phyloP scores from a whole-genome alignment of 2,329 filamentous ascomycete genomes.

The Cytospora piceicola region DNA sequence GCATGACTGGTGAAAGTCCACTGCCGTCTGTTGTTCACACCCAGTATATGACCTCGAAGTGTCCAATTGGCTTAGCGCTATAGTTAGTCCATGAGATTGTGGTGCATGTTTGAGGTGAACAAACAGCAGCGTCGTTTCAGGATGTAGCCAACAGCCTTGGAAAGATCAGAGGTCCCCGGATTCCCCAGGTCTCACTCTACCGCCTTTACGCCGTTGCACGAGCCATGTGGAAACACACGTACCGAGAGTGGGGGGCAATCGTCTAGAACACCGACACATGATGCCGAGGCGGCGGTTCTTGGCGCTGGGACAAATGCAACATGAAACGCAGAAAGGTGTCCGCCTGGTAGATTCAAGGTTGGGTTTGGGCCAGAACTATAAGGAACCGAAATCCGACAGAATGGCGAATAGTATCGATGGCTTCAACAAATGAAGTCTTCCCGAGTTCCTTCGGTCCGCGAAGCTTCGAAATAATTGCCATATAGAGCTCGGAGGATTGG shows the following conservation, averaged over 20 bases:
- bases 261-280: slow-evolving; percentile 5
- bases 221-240: not conserved
- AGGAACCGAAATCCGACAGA: slow-evolving; percentile 3
- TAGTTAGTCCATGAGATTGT: not conserved
- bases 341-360: not conserved
- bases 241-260: not conserved
- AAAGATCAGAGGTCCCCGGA: not conserved
- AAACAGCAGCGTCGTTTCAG: slow-evolving; percentile 12
- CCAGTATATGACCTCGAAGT: not conserved
- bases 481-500: not conserved
- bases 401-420: not conserved
- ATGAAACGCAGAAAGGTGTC: slow-evolving; percentile 10
- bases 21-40: not conserved
- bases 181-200: not conserved
- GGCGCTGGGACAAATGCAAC: slow-evolving; percentile 14
- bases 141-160: slow-evolving; percentile 5
- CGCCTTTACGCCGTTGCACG: not conserved
- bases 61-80: not conserved
- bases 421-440: not conserved
- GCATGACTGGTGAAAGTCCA: not conserved
- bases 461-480: not conserved
- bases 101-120: not conserved
- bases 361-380: slow-evolving; percentile 4
- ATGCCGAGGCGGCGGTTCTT: slow-evolving; percentile 20
- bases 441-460: not conserved